These are phyloP conservation scores for Bjerkandera adusta DNA, from an alignment of 1,284 basidiomycete genomes.

Conservation along the genomic window DNA sequence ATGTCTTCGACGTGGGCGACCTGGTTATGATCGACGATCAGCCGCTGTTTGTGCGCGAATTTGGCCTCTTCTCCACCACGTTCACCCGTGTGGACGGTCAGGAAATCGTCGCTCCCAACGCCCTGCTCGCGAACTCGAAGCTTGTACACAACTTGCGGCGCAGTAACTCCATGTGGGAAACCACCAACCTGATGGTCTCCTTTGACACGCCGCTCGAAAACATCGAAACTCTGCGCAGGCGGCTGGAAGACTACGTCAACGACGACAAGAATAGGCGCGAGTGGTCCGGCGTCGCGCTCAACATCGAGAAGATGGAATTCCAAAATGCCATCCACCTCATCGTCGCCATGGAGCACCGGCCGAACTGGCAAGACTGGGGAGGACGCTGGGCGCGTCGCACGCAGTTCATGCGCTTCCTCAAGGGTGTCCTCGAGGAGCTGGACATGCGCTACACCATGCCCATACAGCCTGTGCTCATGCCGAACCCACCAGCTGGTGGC, in stretches of 20 bases:
- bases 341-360: conserved; percentile 76
- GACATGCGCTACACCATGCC: conserved; percentile 71
- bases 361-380: conserved; percentile 89
- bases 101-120: conserved; percentile 79
- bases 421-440: conserved; percentile 67
- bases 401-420: conserved; percentile 70
- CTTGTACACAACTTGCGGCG: conserved; percentile 79
- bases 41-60: conserved; percentile 68
- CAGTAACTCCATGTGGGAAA: conserved; percentile 80
- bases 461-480: conserved; percentile 66
- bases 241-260: conserved; percentile 58
- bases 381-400: conserved; percentile 72
- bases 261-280: conserved; percentile 63
- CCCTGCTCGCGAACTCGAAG: conserved; percentile 71
- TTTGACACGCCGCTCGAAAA: conserved; percentile 68
- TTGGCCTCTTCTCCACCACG: conserved; percentile 80
- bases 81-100: conserved; percentile 80
- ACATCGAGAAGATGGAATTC: conserved; percentile 76
- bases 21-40: conserved; percentile 77
- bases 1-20: conserved; percentile 78
- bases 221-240: conserved; percentile 63
- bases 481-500: conserved; percentile 21
- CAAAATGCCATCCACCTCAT: conserved; percentile 69
- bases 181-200: conserved; percentile 59
- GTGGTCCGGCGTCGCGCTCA: conserved; percentile 61